A percentile compares a stretch with the other conserved stretches of the same genome.
Evolutionary conservation across 495 filamentous ascomycete species (phyloP).

Genomic region (Chlorociboria aeruginascens): DNA sequence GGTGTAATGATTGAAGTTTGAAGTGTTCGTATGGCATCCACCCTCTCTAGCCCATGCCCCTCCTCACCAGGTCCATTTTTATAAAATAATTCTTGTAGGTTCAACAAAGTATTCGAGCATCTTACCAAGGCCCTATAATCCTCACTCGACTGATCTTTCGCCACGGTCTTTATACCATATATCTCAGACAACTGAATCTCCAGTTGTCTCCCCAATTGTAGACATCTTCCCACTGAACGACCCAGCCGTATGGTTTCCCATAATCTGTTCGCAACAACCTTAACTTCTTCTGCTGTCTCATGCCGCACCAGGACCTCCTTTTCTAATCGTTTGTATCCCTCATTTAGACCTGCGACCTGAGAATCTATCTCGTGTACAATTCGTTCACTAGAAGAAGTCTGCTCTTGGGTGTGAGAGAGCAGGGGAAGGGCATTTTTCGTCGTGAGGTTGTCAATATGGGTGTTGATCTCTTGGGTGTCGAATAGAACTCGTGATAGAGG

Average conservation of each 20-base stretch:
- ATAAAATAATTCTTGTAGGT: conserved; percentile 57
- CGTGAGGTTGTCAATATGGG: conserved; percentile 82
- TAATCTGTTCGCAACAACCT: conserved; percentile 57
- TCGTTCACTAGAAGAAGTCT: conserved; percentile 51
- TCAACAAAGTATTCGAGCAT: conserved; percentile 63
- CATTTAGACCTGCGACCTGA: conserved; percentile 66
- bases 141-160: conserved; percentile 33
- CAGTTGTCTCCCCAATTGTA: conserved; percentile 74
- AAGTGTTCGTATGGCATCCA: conserved; percentile 56
- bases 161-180: conserved; percentile 32
- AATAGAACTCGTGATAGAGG: conserved; percentile 90
- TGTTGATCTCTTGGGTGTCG: conserved; percentile 94
- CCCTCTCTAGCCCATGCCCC: conserved; percentile 58
- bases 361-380: conserved; percentile 62
- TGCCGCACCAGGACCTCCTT: conserved; percentile 74
- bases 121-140: conserved; percentile 69
- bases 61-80: conserved; percentile 54
- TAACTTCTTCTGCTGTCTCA: conserved; percentile 68
- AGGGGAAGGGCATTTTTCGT: conserved; percentile 74
- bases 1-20: conserved; percentile 54
- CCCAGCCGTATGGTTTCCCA: conserved; percentile 69
- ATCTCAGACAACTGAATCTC: conserved; percentile 66
- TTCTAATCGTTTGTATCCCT: conserved; percentile 72
- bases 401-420: conserved; percentile 62
- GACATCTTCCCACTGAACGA: conserved; percentile 58